A percentile compares a stretch with the other conserved stretches of the same genome.
These are phyloP conservation scores for Scedosporium boydii DNA, from an alignment of 2,329 filamentous ascomycete species.

Conservation along the genomic window DNA sequence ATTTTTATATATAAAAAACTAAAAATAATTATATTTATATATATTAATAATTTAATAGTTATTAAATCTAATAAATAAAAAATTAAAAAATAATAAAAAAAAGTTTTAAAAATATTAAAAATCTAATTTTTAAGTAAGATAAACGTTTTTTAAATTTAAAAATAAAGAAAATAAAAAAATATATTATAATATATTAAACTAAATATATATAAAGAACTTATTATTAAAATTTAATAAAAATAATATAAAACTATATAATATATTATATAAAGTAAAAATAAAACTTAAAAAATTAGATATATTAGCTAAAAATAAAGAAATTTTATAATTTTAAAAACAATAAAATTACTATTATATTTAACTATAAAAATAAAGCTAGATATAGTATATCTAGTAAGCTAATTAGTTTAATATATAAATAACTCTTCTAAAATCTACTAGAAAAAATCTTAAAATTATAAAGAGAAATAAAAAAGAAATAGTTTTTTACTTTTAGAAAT, in stretches of 20 bases:
- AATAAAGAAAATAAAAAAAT: neutral
- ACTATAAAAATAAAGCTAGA: too few relatives aligned
- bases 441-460: too few relatives aligned
- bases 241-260: constrained; percentile 3
- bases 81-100: neutral
- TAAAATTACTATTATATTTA: too few relatives aligned
- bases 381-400: too few relatives aligned
- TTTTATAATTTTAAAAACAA: neutral
- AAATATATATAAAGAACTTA: constrained; percentile 2
- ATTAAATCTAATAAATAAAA: constrained; percentile 1
- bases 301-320: constrained; percentile 3
- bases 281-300: neutral
- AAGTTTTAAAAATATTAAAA: too few relatives aligned
- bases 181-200: constrained; percentile 2
- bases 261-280: neutral
- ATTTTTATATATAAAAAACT: neutral
- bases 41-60: constrained; percentile 2
- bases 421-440: too few relatives aligned
- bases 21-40: neutral
- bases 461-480: too few relatives aligned
- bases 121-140: neutral
- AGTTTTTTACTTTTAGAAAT: too few relatives aligned
- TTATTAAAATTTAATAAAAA: constrained; percentile 5
- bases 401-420: too few relatives aligned
- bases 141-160: neutral